A percentile compares a stretch with the other conserved stretches of the same genome.
Conservation (phyloP, 805 yeast genomes). For the Lachancea waltii region DNA sequence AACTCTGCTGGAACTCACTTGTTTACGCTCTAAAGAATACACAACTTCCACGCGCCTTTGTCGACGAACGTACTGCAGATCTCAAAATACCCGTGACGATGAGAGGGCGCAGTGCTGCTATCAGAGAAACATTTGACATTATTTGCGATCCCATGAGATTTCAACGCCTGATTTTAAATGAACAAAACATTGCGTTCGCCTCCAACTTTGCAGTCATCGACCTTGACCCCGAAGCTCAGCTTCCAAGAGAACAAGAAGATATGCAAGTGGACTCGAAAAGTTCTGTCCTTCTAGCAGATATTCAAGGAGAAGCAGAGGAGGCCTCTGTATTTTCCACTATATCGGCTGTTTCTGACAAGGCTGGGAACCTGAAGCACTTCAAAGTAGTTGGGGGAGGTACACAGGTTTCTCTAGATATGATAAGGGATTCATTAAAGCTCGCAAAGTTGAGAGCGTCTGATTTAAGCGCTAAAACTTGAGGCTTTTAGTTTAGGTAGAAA, state of each 20-base stretch:
- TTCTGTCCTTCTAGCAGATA: conserved; percentile 55
- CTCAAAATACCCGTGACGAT: conserved; percentile 47
- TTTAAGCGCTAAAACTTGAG: conserved; percentile 11
- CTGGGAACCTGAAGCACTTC: conserved; percentile 37
- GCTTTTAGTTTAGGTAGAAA: neutral
- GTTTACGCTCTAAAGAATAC: conserved; percentile 54
- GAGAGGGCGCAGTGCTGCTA: conserved; percentile 43
- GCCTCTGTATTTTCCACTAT: conserved; percentile 48
- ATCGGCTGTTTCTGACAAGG: conserved; percentile 31
- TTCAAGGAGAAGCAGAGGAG: conserved; percentile 85
- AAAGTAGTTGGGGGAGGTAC: conserved; percentile 46
- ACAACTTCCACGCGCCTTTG: conserved; percentile 58
- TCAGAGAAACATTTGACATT: conserved; percentile 45
- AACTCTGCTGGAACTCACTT: conserved; percentile 64
- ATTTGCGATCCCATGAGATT: conserved; percentile 46
- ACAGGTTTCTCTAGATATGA: conserved; percentile 40
- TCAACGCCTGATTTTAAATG: conserved; percentile 36
- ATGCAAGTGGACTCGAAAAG: conserved; percentile 29
- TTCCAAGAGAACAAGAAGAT: conserved; percentile 26
- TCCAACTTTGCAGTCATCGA: conserved; percentile 57
- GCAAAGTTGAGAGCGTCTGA: conserved; percentile 44
- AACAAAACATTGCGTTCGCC: conserved; percentile 35
- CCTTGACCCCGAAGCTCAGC: conserved; percentile 33
- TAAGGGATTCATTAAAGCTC: conserved; percentile 42
- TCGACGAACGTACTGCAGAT: conserved; percentile 55